These are phyloP conservation scores for Apiospora saccharicola DNA, from an alignment of 2,329 filamentous ascomycete species.

Conservation along the genomic window DNA sequence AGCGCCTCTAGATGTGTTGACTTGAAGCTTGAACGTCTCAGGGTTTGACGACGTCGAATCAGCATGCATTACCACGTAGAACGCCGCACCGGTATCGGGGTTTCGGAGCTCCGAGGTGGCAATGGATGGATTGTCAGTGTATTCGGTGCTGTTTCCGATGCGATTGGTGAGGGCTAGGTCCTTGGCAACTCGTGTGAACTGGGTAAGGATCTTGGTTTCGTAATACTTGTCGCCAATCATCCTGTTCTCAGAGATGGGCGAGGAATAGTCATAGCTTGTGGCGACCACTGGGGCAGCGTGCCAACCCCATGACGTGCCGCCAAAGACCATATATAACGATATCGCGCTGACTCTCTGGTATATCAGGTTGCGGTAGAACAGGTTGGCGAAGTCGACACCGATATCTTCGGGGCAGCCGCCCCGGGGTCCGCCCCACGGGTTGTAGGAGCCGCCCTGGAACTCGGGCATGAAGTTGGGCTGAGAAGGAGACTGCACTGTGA, in stretches of 20 bases:
- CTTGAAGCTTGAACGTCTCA: slow-evolving; percentile 61
- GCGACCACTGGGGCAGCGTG: slow-evolving; percentile 63
- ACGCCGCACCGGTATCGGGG: slow-evolving; percentile 61
- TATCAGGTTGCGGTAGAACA: slow-evolving; percentile 70
- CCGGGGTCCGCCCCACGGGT: slow-evolving; percentile 67
- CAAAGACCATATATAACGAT: slow-evolving; percentile 70
- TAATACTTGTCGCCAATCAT: slow-evolving; percentile 66
- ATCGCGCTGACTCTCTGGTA: slow-evolving; percentile 66
- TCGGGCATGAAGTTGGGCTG: slow-evolving; percentile 65
- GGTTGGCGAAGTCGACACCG: slow-evolving; percentile 65
- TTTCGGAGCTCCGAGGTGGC: slow-evolving; percentile 65
- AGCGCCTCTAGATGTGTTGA: slow-evolving; percentile 62
- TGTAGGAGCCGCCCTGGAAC: slow-evolving; percentile 67
- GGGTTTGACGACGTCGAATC: slow-evolving; percentile 58
- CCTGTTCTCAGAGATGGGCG: slow-evolving; percentile 66
- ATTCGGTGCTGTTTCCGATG: slow-evolving; percentile 52
- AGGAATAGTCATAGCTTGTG: slow-evolving; percentile 70
- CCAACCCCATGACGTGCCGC: slow-evolving; percentile 70
- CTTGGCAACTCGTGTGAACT: slow-evolving; percentile 65
- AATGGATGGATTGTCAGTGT: slow-evolving; percentile 60
- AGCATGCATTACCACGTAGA: slow-evolving; percentile 65
- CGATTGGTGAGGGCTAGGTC: slow-evolving; percentile 64
- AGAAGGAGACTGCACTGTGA: slow-evolving; percentile 43
- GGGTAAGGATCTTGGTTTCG: slow-evolving; percentile 67
- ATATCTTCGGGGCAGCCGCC: slow-evolving; percentile 60